Percentiles rank a stretch among this genome's conserved stretches.
Evolutionary conservation across 352 stramenopile genomes (phyloP).

Genomic region (Pythium grandisporangium): DNA sequence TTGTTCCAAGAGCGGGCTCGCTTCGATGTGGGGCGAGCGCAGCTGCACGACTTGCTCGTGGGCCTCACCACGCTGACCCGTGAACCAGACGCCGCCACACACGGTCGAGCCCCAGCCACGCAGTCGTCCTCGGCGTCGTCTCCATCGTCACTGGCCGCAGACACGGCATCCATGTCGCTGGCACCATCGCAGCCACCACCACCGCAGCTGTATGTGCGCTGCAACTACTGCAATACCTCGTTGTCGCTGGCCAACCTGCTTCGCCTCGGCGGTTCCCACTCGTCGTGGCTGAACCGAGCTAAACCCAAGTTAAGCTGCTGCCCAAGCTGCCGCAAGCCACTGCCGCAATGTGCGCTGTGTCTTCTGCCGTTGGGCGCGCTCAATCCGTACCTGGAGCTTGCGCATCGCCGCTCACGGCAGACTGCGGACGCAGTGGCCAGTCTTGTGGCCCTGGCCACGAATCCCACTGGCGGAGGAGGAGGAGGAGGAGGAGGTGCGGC

Average conservation of each 20-base stretch:
- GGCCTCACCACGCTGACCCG: slow-evolving; percentile 47
- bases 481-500: slow-evolving; percentile 17
- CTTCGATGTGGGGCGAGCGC: slow-evolving; percentile 89
- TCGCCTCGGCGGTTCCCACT: slow-evolving; percentile 84
- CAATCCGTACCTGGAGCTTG: slow-evolving; percentile 94
- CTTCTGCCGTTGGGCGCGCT: slow-evolving; percentile 89
- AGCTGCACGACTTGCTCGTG: slow-evolving; percentile 84
- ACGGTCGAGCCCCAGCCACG: slow-evolving; percentile 35
- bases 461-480: no score
- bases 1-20: slow-evolving; percentile 90
- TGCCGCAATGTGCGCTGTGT: slow-evolving; percentile 91
- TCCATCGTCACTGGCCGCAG: no score
- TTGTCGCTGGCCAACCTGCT: slow-evolving; percentile 85
- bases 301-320: slow-evolving; percentile 89
- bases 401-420: slow-evolving; percentile 64
- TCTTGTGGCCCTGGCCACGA: slow-evolving; percentile 2
- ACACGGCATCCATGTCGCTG: no score
- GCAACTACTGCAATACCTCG: slow-evolving; percentile 91
- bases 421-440: slow-evolving; percentile 36
- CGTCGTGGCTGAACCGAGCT: slow-evolving; percentile 82
- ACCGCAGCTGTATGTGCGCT: slow-evolving; percentile 91
- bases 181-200: slow-evolving; percentile 51
- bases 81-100: slow-evolving; percentile 34
- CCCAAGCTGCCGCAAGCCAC: slow-evolving; percentile 88
- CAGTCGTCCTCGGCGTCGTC: slow-evolving; percentile 29